Evolutionary conservation across 2,329 filamentous ascomycete genomes (phyloP).

Genomic region (Apiospora kogelbergensis): DNA sequence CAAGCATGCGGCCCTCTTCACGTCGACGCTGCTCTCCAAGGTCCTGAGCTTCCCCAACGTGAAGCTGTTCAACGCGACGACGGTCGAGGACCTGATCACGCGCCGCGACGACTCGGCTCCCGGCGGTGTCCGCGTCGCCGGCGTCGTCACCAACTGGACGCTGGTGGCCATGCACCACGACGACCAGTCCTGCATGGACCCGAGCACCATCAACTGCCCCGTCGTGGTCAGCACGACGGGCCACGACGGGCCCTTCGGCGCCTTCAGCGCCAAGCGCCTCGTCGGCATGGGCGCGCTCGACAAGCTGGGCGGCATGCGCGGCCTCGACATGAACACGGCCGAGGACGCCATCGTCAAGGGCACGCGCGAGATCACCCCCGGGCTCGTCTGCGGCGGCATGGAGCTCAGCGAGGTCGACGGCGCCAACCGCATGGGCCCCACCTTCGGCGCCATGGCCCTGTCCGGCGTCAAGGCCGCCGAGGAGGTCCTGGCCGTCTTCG

Average conservation of each 20-base stretch:
- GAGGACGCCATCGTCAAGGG: conserved; percentile 94
- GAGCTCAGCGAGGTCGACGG: conserved; percentile 89
- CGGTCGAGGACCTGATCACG: conserved; percentile 90
- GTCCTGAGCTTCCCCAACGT: conserved; percentile 85
- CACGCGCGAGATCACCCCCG: conserved; percentile 83
- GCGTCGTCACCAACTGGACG: conserved; percentile 96
- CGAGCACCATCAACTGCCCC: conserved; percentile 93
- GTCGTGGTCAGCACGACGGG: conserved; percentile 87
- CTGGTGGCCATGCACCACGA: conserved; percentile 85
- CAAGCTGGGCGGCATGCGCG: conserved; percentile 87
- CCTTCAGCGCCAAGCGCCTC: conserved; percentile 87
- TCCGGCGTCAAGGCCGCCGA: conserved; percentile 89
- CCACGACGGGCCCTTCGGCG: conserved; percentile 87
- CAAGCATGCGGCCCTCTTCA: conserved; percentile 92
- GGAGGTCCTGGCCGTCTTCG: conserved; percentile 76
- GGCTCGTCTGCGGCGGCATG: conserved; percentile 93
- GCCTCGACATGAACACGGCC: conserved; percentile 86
- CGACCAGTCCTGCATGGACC: conserved; percentile 94
- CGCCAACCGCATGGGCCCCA: conserved; percentile 80
- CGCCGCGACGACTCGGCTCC: conserved; percentile 55
- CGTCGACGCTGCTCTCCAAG: conserved; percentile 79
- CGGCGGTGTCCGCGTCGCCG: conserved; percentile 69
- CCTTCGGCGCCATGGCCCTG: conserved; percentile 71
- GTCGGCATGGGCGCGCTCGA: conserved; percentile 84
- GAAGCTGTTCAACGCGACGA: conserved; percentile 94